Percentiles rank a stretch among this genome's conserved stretches.
These are phyloP conservation scores for Komagataella populi DNA, from an alignment of 805 yeast genomes.

Conservation along the genomic window DNA sequence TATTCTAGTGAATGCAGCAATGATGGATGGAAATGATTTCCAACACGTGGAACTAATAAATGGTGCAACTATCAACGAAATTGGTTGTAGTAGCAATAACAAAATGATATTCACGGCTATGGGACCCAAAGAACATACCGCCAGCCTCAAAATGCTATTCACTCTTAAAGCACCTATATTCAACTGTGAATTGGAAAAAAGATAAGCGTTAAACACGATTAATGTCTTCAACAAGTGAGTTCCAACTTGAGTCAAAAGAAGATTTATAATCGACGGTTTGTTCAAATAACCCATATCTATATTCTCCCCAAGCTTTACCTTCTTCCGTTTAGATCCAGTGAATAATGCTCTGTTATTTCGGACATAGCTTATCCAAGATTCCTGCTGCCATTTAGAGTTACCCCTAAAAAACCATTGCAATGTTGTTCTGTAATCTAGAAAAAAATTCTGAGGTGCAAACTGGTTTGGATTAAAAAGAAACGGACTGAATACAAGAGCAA, in stretches of 20 bases:
- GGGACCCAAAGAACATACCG: conserved; percentile 38
- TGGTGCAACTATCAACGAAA: conserved; percentile 21
- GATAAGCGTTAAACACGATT: conserved; percentile 57
- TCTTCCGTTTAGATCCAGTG: conserved; percentile 70
- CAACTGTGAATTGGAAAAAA: conserved; percentile 75
- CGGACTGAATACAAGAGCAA: conserved; percentile 33
- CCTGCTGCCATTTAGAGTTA: conserved; percentile 45
- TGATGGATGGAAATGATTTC: conserved; percentile 18
- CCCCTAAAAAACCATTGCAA: conserved; percentile 74
- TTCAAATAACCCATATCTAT: conserved; percentile 42
- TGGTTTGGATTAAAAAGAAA: conserved; percentile 42
- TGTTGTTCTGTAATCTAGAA: conserved; percentile 33
- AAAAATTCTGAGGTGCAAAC: conserved; percentile 30
- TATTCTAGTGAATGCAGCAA: conserved; percentile 27
- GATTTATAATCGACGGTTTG: conserved; percentile 67
- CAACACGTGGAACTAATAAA: conserved; percentile 21
- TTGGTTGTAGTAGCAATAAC: conserved; percentile 13
- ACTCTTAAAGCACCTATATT: conserved; percentile 48
- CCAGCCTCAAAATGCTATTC: conserved; percentile 49
- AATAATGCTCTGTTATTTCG: conserved; percentile 74
- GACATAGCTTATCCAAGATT: conserved; percentile 72
- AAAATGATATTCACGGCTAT: conserved; percentile 23
- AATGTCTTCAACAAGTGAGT: conserved; percentile 61
- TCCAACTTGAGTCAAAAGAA: conserved; percentile 68
- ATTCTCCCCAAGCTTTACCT: background rate